Evolutionary conservation across 2,329 filamentous ascomycete genomes (phyloP).

Genomic region (Myriosclerotinia curreyana): DNA sequence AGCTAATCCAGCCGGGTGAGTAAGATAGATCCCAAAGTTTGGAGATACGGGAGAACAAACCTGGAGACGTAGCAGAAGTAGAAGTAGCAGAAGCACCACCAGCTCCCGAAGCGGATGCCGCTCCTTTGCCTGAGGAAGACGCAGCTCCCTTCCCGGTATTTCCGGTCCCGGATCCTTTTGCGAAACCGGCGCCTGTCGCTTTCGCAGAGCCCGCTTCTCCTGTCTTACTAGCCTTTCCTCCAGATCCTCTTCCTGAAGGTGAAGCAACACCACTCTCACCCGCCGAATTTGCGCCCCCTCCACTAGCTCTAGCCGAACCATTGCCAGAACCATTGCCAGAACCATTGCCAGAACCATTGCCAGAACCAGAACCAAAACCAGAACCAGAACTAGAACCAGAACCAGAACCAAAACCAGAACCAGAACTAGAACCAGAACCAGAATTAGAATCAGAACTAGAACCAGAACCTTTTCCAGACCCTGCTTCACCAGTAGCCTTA

Average conservation of each 20-base stretch:
- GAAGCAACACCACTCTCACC: neutral
- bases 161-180: neutral
- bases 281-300: neutral
- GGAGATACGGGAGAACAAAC: neutral
- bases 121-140: neutral
- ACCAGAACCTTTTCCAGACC: neutral
- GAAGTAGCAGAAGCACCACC: slow-evolving; percentile 19
- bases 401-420: no score
- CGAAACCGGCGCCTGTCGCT: neutral
- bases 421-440: no score
- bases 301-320: neutral
- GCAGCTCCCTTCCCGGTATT: neutral
- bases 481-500: slow-evolving; percentile 6
- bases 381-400: no score
- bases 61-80: slow-evolving; percentile 8
- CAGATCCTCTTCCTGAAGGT: neutral
- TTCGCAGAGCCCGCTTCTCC: slow-evolving; percentile 6
- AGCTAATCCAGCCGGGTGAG: slow-evolving; percentile 2
- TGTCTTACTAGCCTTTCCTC: neutral
- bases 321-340: neutral
- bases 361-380: no score
- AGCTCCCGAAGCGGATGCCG: slow-evolving; percentile 7
- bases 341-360: neutral
- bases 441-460: no score
- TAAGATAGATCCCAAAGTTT: neutral